Evolutionary conservation across 225 moss, liverwort and hornwort genomes (phyloP), one percentile per base, ranked within the genome.

Genomic region (Pseudisothecium myosuroides): DNA sequence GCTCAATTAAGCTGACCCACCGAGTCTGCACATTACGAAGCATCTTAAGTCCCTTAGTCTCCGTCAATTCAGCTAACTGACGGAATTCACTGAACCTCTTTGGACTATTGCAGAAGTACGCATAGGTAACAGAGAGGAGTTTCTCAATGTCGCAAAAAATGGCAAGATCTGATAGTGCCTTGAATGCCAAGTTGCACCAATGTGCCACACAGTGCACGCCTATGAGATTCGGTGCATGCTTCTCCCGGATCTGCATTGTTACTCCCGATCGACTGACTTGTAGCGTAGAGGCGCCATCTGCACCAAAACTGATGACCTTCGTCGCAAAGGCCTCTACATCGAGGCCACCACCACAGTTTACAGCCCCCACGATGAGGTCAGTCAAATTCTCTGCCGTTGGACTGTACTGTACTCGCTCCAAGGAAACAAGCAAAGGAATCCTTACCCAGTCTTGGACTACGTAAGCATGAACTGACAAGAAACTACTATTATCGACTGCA

Each of bases 271-370:
- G 6, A 5, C 6, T 67, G 20, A 11, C 11, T 1, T 67, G 21
- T 6, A 37, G 4, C 1, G 67, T 67, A 0, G 37, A 67, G 20
- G 67, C 67, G 10, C 37, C 21, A 1, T 67, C 9, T 67, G 6
- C 20, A 1, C 17, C 3, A 2, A 67, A 67, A 37, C 67, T 37
- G 20, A 67, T 21, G 3, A 37, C 6, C 11, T 36, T 36, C 21
- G 20, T 67, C 0, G 20, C 67, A 20, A 67, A 6, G 4, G 2
- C 8, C 3, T 67, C 6, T 0, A 8, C 0, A 7, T 67, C 11
- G 11, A 67, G 12, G 1, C 67, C 67, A 20, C 37, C 19, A 1
- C 16, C 3, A 21, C 0, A 20, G 11, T 24, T 26, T 1, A 37
- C 11, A 37, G 6, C 10, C 4, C 12, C n/a, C n/a, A 68, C 12